Evolutionary conservation across 257 asterid genomes (phyloP), one percentile per base, ranked within the genome.

Genomic region (Gentiana straminea): DNA sequence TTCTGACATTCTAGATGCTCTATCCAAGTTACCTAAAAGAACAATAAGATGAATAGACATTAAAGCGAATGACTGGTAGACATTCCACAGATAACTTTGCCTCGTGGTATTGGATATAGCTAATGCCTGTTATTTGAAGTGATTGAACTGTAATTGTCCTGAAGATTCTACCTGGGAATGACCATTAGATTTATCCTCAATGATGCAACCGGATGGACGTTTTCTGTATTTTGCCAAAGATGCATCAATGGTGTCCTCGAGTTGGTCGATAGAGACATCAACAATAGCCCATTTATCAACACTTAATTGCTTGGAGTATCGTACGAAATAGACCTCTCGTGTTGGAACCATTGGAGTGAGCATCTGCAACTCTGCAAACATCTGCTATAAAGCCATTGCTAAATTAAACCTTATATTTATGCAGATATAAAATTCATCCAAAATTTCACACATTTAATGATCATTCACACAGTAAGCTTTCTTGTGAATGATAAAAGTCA

Each of bases 331-430:
- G 64, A 84, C 67, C 71, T 84, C 94, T 66, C 98, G 68, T 2
- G 94, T 65, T 49, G 92, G 80, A 62, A 91, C 94, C 80, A 81
- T 59, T 63, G 98, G 94, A 2, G 94, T 87, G 58, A 87, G 78
- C 87, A 87, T 82, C 67, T 91, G 98, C 70, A 82, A 70, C 76
- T 91, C 98, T 34, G 86, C 94, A 69, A 71, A 80, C 91, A 87
- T 83, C 96, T 91, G 73, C 63, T 33, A 3, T 55, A 24, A 24
- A 60, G 44, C 10, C 52, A 59, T 37, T 8, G 52, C 1, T 24
- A 24, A 0, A 24, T 24, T 0, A 24, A 15, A 24, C 24, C 24
- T 24, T 24, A 24, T 24, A 24, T 24, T 24, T 24, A 24, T 24
- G 24, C 1, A 24, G 24, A 24, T 24, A 24, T 0, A 24, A 24